A percentile compares a stretch with the other conserved stretches of the same genome.
Conservation (phyloP, 208 protist species). For the Trypanosoma brucei region DNA sequence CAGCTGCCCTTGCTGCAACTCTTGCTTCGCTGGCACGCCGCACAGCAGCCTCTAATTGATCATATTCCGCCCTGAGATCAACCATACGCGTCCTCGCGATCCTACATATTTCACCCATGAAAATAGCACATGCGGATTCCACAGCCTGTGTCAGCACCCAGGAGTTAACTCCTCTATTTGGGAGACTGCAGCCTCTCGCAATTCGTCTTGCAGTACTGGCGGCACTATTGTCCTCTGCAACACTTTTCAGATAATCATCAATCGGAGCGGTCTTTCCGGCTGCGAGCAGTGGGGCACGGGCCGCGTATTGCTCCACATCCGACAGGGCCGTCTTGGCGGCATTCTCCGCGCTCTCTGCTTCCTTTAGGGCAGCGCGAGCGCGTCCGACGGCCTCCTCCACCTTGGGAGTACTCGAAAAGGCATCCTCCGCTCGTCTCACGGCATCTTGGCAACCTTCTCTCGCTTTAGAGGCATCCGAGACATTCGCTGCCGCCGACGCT, state of each 20-base stretch:
- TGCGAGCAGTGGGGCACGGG: neutral
- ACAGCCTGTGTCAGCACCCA: too few relatives aligned
- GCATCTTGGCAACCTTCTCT: neutral
- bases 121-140: too few relatives aligned
- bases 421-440: neutral
- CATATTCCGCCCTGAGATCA: neutral
- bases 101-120: too few relatives aligned
- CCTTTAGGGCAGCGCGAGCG: neutral
- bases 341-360: neutral
- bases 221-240: neutral
- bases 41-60: neutral
- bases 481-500: neutral
- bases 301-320: neutral
- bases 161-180: neutral
- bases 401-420: neutral
- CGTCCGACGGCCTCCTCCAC: neutral
- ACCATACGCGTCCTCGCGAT: too few relatives aligned
- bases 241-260: neutral
- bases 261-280: neutral
- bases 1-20: neutral
- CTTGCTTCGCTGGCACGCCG: neutral
- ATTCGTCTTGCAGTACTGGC: neutral
- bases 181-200: neutral
- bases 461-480: neutral
- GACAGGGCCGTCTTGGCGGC: too few relatives aligned